Conservation (phyloP, 306 rosid genomes). For the Albizia julibrissin region DNA sequence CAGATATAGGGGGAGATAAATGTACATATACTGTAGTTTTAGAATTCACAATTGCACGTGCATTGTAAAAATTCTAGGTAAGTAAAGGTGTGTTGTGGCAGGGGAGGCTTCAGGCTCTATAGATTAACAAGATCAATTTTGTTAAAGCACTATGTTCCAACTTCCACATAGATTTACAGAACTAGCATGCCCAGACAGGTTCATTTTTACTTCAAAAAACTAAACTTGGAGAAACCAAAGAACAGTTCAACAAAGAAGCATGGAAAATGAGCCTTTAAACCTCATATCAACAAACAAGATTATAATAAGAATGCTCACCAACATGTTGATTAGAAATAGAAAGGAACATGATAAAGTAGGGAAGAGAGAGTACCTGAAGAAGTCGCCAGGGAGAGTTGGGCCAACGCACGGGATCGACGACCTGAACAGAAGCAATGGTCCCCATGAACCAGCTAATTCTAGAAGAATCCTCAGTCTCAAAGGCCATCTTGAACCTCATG, state of each 20-base stretch:
- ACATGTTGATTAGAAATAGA: neutral
- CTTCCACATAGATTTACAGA: neutral
- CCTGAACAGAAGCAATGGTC: constrained; percentile 81
- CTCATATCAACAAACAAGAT: neutral
- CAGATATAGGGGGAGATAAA: neutral
- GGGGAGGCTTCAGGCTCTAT: neutral
- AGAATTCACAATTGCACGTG: neutral
- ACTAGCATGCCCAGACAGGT: neutral
- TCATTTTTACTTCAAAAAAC: neutral
- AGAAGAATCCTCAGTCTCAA: constrained; percentile 96
- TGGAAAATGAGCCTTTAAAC: neutral
- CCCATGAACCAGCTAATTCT: constrained; percentile 99
- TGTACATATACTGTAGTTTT: neutral
- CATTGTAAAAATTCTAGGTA: neutral
- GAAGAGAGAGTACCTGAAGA: constrained; percentile 68
- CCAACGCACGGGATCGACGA: constrained; percentile 85
- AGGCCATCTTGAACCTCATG: constrained; percentile 98
- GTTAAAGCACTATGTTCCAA: neutral
- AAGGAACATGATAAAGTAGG: neutral
- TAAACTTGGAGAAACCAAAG: neutral
- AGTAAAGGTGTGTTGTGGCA: neutral
- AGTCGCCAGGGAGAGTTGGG: constrained; percentile 97
- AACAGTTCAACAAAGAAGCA: constrained; percentile 2
- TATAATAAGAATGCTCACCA: neutral
- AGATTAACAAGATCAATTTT: neutral